A percentile compares a stretch with the other conserved stretches of the same genome.
phyloP scores from a whole-genome alignment of 1,284 basidiomycete species.

The Pholiota adiposa region DNA sequence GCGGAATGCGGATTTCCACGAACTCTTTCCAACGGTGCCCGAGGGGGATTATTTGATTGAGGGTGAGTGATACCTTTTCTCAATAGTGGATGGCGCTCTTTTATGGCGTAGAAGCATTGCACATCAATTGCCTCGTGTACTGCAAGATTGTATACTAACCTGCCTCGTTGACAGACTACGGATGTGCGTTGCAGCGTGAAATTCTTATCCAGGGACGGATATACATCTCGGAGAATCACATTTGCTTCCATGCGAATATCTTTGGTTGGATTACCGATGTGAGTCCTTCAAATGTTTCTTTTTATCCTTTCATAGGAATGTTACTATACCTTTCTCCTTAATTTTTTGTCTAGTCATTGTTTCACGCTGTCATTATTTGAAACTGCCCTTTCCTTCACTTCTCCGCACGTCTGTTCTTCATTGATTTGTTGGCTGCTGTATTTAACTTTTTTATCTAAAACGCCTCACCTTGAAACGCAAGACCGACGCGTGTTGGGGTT shows the following conservation, averaged over 20 bases:
- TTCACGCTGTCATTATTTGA: not conserved
- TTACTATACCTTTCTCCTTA: not conserved
- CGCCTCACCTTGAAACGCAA: not conserved
- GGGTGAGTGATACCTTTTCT: conserved; percentile 53
- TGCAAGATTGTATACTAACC: not conserved
- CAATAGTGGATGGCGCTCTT: not conserved
- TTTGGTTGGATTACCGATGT: conserved; percentile 99
- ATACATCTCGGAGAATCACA: conserved; percentile 97
- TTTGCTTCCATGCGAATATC: conserved; percentile 99
- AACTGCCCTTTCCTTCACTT: not conserved
- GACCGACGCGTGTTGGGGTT: not conserved
- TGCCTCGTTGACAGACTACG: conserved; percentile 75
- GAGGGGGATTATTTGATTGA: conserved; percentile 99
- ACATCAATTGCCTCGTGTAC: not conserved
- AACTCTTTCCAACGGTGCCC: conserved; percentile 86
- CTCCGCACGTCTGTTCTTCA: not conserved
- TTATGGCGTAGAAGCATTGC: not conserved
- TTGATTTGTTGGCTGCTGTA: not conserved
- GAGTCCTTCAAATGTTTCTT: conserved; percentile 36
- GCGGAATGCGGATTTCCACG: conserved; percentile 95
- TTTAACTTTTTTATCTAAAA: not conserved
- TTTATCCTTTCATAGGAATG: not conserved
- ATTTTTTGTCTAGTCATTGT: not conserved
- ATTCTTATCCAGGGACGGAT: conserved; percentile 95
- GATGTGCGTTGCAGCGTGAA: conserved; percentile 94